Base-by-base conservation (phyloP, 805 yeast genomes). In the Zygoascus tannicola region DNA sequence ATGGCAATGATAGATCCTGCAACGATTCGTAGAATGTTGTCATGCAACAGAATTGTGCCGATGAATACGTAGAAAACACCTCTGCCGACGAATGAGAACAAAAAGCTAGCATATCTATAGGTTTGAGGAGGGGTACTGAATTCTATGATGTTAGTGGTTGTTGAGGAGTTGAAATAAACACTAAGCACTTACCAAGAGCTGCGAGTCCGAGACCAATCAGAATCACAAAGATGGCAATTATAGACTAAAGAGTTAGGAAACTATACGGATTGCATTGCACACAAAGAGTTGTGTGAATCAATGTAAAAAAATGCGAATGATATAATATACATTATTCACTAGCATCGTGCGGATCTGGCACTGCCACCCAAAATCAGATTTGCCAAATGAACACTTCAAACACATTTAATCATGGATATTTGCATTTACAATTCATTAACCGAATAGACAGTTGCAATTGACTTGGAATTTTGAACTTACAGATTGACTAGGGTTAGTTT, bases 61-160 rank as follows among this genome's bases (percentile, higher is more conserved):
- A 76, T 59, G 45, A 75, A 62, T 19, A 73, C 53, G 56, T 77
- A 78, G 49, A 75, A 75, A 16, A 75, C 59, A 21, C 90, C 92
- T 52, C 92, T 72, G 8, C 92, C 90, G n/a, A 81, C 59, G 54
- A 78, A 78, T 12, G 81, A 77, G 59, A 70, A 73, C 55, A 74
- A 68, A 56, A 74, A 81, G 16, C 76, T 76, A 38, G 69, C 81
- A 43, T 63, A 62, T 22, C 52, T 67, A 62, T 44, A 60, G 4
- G 76, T 71, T 52, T 71, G 70, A 3, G 72, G 64, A 3, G 78
- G 77, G n/a, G 70, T 68, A 26, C 61, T 61, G 57, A 74, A 74
- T 56, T 75, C 80, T 60, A 16, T 7, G 23, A n/a, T n/a, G 35
- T 33, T 33, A 33, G 20, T n/a, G n/a, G n/a, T 8, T n/a, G 15